Evolutionary conservation across 179 eudicot genomes (phyloP), one percentile per base, ranked within the genome.

Genomic region (Gypsophila paniculata): DNA sequence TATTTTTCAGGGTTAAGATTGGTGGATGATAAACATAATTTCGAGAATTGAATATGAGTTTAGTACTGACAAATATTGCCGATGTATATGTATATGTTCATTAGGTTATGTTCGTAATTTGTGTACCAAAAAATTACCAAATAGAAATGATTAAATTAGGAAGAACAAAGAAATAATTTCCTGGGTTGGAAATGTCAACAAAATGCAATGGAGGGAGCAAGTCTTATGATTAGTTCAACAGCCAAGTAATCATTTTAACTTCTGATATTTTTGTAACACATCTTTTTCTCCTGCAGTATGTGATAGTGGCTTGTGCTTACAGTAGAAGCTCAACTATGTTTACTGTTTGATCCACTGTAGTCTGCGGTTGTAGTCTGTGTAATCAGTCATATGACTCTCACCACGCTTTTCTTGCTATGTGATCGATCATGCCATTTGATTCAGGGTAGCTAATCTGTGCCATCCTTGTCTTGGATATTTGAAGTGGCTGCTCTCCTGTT

Each of bases 311-410:
- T 21, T 69, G 39, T 69, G 23, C 18, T 53, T 12, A 34, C 39
- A 10, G 53, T 2, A 53, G 21, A 53, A 53, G 22, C 12, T 25
- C 10, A 38, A 0, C 0, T 5, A 57, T 70, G 22, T 54, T 13
- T 18, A 39, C 38, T 34, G 25, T 8, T n/a, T 19, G 2, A 23
- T 38, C 21, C 52, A 25, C 21, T 60, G 10, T 26, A 39, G 22
- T 42, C 57, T 53, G 60, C 10, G 17, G 25, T 9, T n/a, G 5
- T 48, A 69, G 64, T 72, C 67, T 72, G 60, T 55, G 18, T 18
- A 55, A 55, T 1, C 25, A 7, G n/a, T 70, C 15, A 55, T 9
- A 23, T 12, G 21, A 12, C 52, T 29, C 51, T 65, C 26, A 29
- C 34, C 26, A n/a, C 15, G 60, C 32, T 36, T 49, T 38, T 36